Percentiles rank a stretch among this genome's conserved stretches.
phyloP scores from a whole-genome alignment of 2,329 filamentous ascomycete genomes.

The Orbilia blumenaviensis region DNA sequence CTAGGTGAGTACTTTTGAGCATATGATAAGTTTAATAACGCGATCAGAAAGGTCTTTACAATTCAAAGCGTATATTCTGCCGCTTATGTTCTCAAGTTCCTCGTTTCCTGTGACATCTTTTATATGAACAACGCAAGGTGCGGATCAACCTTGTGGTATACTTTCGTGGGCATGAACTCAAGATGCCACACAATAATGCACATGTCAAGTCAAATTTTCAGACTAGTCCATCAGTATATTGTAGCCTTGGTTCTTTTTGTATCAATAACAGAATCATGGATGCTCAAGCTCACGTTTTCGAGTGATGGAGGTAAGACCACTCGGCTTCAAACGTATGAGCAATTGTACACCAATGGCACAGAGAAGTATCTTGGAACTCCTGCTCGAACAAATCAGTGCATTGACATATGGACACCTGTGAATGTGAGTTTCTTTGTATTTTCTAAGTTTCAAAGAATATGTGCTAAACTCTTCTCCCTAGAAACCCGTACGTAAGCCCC shows the following conservation, averaged over 20 bases:
- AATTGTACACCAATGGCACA: constrained; percentile 19
- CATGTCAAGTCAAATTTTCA: not conserved
- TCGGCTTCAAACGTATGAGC: constrained; percentile 11
- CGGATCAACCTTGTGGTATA: not conserved
- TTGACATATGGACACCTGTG: constrained; percentile 29
- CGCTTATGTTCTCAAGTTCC: not conserved
- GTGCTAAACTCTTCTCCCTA: not conserved
- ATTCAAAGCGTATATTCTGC: not conserved
- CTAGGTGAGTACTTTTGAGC: constrained; percentile 22
- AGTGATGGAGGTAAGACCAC: not conserved
- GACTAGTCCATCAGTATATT: not conserved
- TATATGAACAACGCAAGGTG: not conserved
- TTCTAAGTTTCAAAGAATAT: not conserved
- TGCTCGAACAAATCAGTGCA: constrained; percentile 23
- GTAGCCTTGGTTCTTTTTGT: not conserved
- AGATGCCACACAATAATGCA: no score
- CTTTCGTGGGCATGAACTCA: not conserved
- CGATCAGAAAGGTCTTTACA: not conserved
- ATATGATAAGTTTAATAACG: no score
- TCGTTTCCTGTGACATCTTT: not conserved
- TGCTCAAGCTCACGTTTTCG: constrained; percentile 24
- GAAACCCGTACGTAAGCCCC: constrained; percentile 12
- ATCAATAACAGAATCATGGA: constrained; percentile 13
- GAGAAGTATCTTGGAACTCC: constrained; percentile 18
- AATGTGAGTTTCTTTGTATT: constrained; percentile 27